Base-by-base conservation (phyloP, 2,329 filamentous ascomycete species). In the Stromatinia cepivora region DNA sequence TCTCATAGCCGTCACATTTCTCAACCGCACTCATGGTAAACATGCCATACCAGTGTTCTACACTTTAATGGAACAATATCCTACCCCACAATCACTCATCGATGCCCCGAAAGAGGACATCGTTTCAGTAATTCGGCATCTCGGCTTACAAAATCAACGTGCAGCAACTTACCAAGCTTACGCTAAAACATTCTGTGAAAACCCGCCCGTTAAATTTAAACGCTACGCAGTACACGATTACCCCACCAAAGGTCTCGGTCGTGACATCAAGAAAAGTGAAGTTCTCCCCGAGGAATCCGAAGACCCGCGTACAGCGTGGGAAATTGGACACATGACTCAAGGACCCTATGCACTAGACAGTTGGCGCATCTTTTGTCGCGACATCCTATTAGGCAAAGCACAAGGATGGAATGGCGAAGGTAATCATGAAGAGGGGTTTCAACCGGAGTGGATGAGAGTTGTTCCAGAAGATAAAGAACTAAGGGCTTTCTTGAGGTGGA, bases 361-460 rank as follows among this genome's bases (percentile, higher is more conserved):
- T 76, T 97, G 93, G 92, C 88, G 94, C 4, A 97, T 97, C 72
- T 97, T 97, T 79, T 97, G 93, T 78, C 87, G 94, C 1, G 94
- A 97, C 78, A 83, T 85, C 45, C 79, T 97, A 34, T 85, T 93
- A 10, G 90, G 88, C 0, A 79, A 88, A 25, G 87, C 90, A 1
- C 78, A 80, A 13, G 87, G 89, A 72, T 92, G 90, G 86, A 89
- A 88, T 75, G 91, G 90, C 1, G 82, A 80, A 77, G 86, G 73
- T 71, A 88, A 87, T 75, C 90, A 90, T 1, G 82, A 80, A 77
- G 86, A 73, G 72, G 67, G 66, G 2, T 93, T 94, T 77, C 89
- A 93, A 75, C 92, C 93, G 0, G 94, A 97, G 79, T 97, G 94
- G 94, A 95, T 93, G 85, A 86, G 92, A 4, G 93, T 97, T 0